Conservation (phyloP, 2,329 filamentous ascomycete species). For the Arthrobotrys sinensis region DNA sequence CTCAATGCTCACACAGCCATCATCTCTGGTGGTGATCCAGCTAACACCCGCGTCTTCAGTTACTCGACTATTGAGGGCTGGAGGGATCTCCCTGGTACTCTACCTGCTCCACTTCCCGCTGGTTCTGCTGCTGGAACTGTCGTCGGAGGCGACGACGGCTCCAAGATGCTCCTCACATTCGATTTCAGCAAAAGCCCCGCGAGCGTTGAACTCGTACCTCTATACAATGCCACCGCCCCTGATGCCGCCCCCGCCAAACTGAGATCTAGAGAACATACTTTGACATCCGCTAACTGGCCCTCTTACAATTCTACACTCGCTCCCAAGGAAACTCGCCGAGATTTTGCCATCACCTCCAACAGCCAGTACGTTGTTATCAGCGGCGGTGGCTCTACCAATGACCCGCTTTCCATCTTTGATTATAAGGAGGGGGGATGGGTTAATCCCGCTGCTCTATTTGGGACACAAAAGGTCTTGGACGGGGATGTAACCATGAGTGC, state of each 20-base stretch:
- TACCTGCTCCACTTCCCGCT: slow-evolving; percentile 35
- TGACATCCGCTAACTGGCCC: slow-evolving; percentile 63
- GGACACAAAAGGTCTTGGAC: slow-evolving; percentile 26
- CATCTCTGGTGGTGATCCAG: slow-evolving; percentile 62
- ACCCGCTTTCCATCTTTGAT: slow-evolving; percentile 62
- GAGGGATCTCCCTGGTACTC: slow-evolving; percentile 53
- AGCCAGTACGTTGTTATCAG: slow-evolving; percentile 63
- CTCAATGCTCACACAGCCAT: slow-evolving; percentile 61
- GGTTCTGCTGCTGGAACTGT: slow-evolving; percentile 53
- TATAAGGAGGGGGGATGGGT: slow-evolving; percentile 61
- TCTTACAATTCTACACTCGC: slow-evolving; percentile 62
- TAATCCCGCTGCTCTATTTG: slow-evolving; percentile 61
- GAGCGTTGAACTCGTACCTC: slow-evolving; percentile 52
- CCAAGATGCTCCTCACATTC: slow-evolving; percentile 64
- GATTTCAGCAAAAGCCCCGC: slow-evolving; percentile 62
- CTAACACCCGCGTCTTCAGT: slow-evolving; percentile 62
- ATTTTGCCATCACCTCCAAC: slow-evolving; percentile 63
- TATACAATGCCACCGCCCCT: slow-evolving; percentile 49
- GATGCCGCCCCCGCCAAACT: slow-evolving; percentile 31
- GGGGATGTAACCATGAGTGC: slow-evolving; percentile 22
- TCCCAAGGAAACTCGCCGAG: slow-evolving; percentile 59
- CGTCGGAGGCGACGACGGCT: slow-evolving; percentile 64
- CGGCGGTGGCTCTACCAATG: slow-evolving; percentile 60
- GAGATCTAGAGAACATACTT: slow-evolving; percentile 36
- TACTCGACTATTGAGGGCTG: slow-evolving; percentile 62